These are phyloP conservation scores for Earliella scabrosa DNA, from an alignment of 1,284 basidiomycete species.

Conservation along the genomic window DNA sequence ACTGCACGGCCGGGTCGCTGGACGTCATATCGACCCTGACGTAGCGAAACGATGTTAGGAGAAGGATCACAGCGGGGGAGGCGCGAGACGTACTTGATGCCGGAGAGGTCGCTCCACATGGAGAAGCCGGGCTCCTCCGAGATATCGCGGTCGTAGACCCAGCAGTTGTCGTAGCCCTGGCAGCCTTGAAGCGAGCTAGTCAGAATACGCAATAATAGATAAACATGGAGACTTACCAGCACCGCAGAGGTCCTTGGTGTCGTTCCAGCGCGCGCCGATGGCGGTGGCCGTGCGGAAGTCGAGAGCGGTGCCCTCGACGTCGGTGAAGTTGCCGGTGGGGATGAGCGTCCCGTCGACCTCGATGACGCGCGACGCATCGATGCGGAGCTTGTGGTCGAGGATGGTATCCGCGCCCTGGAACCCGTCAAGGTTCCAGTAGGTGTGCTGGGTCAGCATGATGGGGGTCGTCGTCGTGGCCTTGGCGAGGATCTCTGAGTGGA, in stretches of 20 bases:
- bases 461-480: conserved; percentile 55
- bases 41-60: conserved; percentile 43
- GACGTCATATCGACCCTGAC: conserved; percentile 53
- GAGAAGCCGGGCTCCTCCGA: conserved; percentile 24
- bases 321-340: conserved; percentile 53
- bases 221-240: conserved; percentile 30
- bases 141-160: conserved; percentile 47
- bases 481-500: conserved; percentile 49
- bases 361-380: conserved; percentile 48
- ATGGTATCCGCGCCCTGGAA: conserved; percentile 51
- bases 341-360: conserved; percentile 49
- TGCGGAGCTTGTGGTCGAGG: conserved; percentile 47
- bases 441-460: conserved; percentile 60
- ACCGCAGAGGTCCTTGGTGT: conserved; percentile 45
- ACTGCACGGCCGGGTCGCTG: conserved; percentile 53
- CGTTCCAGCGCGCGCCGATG: conserved; percentile 47
- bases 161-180: conserved; percentile 37
- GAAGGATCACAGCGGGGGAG: conserved; percentile 27
- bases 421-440: conserved; percentile 62
- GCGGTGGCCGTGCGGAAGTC: conserved; percentile 48
- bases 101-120: conserved; percentile 49
- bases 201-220: neutral
- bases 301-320: conserved; percentile 44
- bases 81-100: conserved; percentile 45
- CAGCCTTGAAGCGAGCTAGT: neutral